Evolutionary conservation across 2,329 filamentous ascomycete genomes (phyloP), one percentile per base, ranked within the genome.

Genomic region (Cladosporium oxysporum): DNA sequence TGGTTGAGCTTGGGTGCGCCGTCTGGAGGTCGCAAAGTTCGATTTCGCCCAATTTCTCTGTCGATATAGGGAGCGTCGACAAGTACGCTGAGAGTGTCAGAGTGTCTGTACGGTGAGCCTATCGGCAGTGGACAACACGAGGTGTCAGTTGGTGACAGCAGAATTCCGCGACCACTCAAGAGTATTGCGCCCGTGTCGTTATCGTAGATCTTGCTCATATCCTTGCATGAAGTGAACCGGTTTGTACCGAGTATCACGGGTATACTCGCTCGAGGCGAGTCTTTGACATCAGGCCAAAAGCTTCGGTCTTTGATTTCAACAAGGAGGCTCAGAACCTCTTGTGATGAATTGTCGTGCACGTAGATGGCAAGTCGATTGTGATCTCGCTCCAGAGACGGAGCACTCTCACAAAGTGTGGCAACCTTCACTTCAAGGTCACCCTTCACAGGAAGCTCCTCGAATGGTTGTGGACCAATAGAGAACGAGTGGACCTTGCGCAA

Each of bases 401-500:
- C 28, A 4, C 41, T 58, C 21, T 73, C 70, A 23, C 64, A 64
- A 3, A 71, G 50, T 12, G 70, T 72, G 11, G 64, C 65, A 35
- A 72, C 64, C 28, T 67, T 70, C 41, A 70, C 66, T 10, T 31
- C 59, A 35, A 60, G 23, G 3, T 53, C 55, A 12, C 14, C 29
- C 23, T 52, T 53, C 2, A 28, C 16, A 12, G 62, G 31, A 7
- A 31, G 33, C 5, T 41, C 62, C 2, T 57, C 26, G 23, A 59
- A 60, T 33, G 55, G 62, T 23, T 58, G 57, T 29, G 62, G 57
- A 21, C 41, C 52, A 37, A 70, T 49, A 2, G 70, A 65, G 37
- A 71, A 59, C 7, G 74, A 73, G 61, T 75, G 71, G 6, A 77
- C 61, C 67, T 76, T 77, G 10, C 76, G 72, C 2, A 77, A 70